Base-by-base conservation (phyloP, 2,329 filamentous ascomycete genomes). In the Bipolaris bicolor region DNA sequence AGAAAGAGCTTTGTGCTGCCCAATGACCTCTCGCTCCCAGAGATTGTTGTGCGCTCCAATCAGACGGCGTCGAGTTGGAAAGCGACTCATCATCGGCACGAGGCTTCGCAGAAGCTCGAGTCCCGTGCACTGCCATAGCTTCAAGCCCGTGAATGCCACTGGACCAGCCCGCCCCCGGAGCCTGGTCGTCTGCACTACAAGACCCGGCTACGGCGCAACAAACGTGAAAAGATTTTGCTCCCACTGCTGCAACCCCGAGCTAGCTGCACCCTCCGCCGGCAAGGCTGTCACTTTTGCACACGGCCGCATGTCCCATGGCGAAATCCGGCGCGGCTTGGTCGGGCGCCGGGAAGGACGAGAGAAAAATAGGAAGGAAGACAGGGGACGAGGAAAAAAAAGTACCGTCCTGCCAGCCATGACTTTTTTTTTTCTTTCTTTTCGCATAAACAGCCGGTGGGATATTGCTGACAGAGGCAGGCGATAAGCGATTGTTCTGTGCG, bases 21-120 rank as follows among this genome's bases (percentile, higher is more conserved):
- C 55, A 57, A 60, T 58, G 58, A 50, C 57, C 55, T 60, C 41
- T 43, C 24, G 51, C 41, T 44, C 40, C 37, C 44, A 58, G 47
- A 36, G 39, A 47, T 15, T 43, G 44, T 49, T 55, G 46, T 36
- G 51, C 55, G 51, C 55, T 55, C 55, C 55, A 58, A 58, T 58
- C 46, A 58, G 52, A 61, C 29, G 49, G 15, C 34, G 48, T 34
- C 49, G 37, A 34, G 41, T n/a, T 37, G 33, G 40, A 37, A 33
- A 31, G 26, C 55, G 51, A 51, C 52, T 59, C 56, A 57, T 59
- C 48, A 55, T 57, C 57, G 52, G 45, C 50, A 57, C 49, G 44
- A 43, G 49, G 49, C 26, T 48, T 48, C 49, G 47, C 49, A 24
- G 44, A 31, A 43, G 54, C 37, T 53, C 54, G 52, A 44, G 54